These are phyloP conservation scores for Prunus kanzakura DNA, from an alignment of 306 rosid species.

Conservation along the genomic window DNA sequence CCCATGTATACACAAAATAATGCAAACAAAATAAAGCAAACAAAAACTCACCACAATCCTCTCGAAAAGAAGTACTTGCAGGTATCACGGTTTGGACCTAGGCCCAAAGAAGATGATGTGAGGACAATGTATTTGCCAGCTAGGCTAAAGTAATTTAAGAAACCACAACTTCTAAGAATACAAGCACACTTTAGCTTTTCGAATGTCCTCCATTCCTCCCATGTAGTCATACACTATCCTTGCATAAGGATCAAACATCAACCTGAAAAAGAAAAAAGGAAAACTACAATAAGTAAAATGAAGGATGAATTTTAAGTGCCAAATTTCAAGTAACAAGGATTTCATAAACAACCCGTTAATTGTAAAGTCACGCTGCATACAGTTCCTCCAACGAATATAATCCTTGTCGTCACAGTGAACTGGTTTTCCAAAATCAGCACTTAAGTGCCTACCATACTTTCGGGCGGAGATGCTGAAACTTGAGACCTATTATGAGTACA, in stretches of 20 bases:
- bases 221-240: slow-evolving; percentile 70
- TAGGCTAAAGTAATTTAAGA: slow-evolving; percentile 25
- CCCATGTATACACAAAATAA: not conserved
- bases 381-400: slow-evolving; percentile 78
- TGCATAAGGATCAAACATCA: slow-evolving; percentile 78
- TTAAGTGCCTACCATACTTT: slow-evolving; percentile 22
- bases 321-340: slow-evolving; percentile 30
- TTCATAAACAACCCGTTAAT: slow-evolving; percentile 69
- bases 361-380: slow-evolving; percentile 80
- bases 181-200: slow-evolving; percentile 61
- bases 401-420: slow-evolving; percentile 58
- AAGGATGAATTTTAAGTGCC: slow-evolving; percentile 13
- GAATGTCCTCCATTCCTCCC: slow-evolving; percentile 81
- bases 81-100: slow-evolving; percentile 80
- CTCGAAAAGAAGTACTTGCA: slow-evolving; percentile 68
- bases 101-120: slow-evolving; percentile 37
- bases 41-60: slow-evolving; percentile 72
- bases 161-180: slow-evolving; percentile 35
- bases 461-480: slow-evolving; percentile 60
- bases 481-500: slow-evolving; percentile 59
- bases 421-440: slow-evolving; percentile 37
- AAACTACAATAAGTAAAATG: not conserved
- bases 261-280: slow-evolving; percentile 44
- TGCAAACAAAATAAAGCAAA: slow-evolving; percentile 17
- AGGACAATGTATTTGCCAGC: slow-evolving; percentile 25